Base-by-base conservation (phyloP, 495 filamentous ascomycete genomes). In the Penicillium canariense region DNA sequence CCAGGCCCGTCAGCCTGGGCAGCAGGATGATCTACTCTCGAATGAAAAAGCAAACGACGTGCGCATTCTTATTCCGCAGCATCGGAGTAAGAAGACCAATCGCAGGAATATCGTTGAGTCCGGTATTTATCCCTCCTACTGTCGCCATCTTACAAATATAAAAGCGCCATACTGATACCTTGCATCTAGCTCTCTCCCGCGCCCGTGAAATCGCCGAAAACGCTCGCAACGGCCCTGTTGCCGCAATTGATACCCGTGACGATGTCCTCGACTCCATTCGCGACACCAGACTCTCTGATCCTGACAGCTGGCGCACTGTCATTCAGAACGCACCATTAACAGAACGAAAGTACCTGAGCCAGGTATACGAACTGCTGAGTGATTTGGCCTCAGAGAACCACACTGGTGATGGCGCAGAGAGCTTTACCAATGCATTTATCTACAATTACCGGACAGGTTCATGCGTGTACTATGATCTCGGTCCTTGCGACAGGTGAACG, bases 11-110 rank as follows among this genome's bases (percentile, higher is more conserved):
- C 73, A 80, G 27, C 52, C 61, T 10, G 75, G 76, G 49, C 77
- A 81, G 49, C 61, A 71, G 52, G 74, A 80, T 34, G 45, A 66
- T 2, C 58, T 62, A 15, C 52, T 60, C 39, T 66, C 53, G 31
- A 62, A 67, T 28, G 84, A 85, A 26, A 76, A 75, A 22, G 77
- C 82, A 42, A 85, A 86, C 60, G 84, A 92, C 54, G 93, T 98
- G 25, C 85, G 90, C 42, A 86, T 97, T 25, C 80, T 97, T 1
- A 74, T 89, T 1, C 82, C 88, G 0, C 84, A 88, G 46, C 90
- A 89, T 26, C 85, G 88, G 60, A 88, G 84, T 65, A 96, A 96
- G 70, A 98, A 96, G 73, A 85, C 86, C 35, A 96, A 95, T 66
- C 84, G 93, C 28, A 82, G 82, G 50, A 85, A 85, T 26, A 88